Conservation (phyloP, 2,329 filamentous ascomycete genomes). For the Zarea fungicola region DNA sequence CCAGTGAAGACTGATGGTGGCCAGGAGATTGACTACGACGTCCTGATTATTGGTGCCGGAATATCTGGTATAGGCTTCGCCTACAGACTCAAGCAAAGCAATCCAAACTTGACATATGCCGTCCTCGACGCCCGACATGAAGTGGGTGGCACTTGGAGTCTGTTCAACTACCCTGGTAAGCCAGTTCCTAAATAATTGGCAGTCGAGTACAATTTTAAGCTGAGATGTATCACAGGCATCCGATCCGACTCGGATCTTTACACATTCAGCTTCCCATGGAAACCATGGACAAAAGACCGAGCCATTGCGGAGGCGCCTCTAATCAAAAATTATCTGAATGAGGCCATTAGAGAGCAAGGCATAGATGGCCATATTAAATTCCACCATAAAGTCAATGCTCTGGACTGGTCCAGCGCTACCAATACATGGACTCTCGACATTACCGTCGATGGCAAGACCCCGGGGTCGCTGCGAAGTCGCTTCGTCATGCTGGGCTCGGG, state of each 20-base stretch:
- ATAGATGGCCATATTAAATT: constrained; percentile 52
- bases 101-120: constrained; percentile 53
- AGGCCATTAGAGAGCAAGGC: constrained; percentile 44
- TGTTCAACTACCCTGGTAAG: constrained; percentile 62
- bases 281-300: constrained; percentile 57
- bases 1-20: no score
- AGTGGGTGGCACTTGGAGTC: constrained; percentile 72
- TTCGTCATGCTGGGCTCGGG: constrained; percentile 56
- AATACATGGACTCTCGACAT: constrained; percentile 52
- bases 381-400: constrained; percentile 40
- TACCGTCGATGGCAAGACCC: constrained; percentile 23
- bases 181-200: no score
- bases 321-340: constrained; percentile 50
- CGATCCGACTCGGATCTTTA: constrained; percentile 60
- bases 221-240: constrained; percentile 41
- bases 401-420: constrained; percentile 50
- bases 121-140: constrained; percentile 63
- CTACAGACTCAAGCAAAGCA: constrained; percentile 55
- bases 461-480: constrained; percentile 36
- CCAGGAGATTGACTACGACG: constrained; percentile 37
- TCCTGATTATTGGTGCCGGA: constrained; percentile 65
- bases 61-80: constrained; percentile 71
- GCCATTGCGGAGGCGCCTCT: constrained; percentile 47
- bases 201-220: not conserved
- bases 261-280: constrained; percentile 63